Evolutionary conservation across 1,284 basidiomycete species (phyloP).

Genomic region (Stereum hirsutum): DNA sequence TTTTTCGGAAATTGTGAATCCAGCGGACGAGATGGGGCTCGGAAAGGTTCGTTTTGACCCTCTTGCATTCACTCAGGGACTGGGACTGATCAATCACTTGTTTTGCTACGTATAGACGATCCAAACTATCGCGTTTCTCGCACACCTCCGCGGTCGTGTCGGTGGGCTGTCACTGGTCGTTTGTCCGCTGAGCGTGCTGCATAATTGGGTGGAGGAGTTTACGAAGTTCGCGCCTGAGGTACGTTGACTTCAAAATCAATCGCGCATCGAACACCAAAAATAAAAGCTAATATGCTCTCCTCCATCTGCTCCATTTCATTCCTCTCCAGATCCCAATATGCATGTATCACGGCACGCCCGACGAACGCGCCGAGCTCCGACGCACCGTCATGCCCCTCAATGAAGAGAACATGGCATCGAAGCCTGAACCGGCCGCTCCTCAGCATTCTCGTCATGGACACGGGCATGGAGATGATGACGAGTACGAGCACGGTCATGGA

Average conservation of each 20-base stretch:
- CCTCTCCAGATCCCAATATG: constrained; percentile 65
- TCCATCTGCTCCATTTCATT: neutral
- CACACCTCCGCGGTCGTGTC: constrained; percentile 74
- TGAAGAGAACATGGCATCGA: neutral
- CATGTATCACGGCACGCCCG: constrained; percentile 84
- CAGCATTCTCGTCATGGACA: no score
- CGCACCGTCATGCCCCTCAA: constrained; percentile 37
- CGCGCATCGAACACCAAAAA: no score
- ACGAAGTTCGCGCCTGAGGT: constrained; percentile 73
- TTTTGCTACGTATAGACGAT: constrained; percentile 51
- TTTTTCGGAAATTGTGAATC: constrained; percentile 5
- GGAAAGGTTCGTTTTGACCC: constrained; percentile 51
- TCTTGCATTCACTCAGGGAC: neutral
- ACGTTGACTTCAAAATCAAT: no score
- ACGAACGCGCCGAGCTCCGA: constrained; percentile 72
- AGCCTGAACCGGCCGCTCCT: no score
- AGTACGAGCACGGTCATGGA: no score
- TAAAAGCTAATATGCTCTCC: neutral
- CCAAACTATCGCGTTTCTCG: constrained; percentile 89
- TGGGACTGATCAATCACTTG: neutral
- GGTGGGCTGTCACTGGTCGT: constrained; percentile 84
- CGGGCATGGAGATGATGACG: no score
- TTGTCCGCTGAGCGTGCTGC: constrained; percentile 85
- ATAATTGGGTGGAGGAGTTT: constrained; percentile 92
- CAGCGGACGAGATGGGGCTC: constrained; percentile 91